Base-by-base conservation (phyloP, 768 basidiomycete species). In the Pleurotus sapidus region DNA sequence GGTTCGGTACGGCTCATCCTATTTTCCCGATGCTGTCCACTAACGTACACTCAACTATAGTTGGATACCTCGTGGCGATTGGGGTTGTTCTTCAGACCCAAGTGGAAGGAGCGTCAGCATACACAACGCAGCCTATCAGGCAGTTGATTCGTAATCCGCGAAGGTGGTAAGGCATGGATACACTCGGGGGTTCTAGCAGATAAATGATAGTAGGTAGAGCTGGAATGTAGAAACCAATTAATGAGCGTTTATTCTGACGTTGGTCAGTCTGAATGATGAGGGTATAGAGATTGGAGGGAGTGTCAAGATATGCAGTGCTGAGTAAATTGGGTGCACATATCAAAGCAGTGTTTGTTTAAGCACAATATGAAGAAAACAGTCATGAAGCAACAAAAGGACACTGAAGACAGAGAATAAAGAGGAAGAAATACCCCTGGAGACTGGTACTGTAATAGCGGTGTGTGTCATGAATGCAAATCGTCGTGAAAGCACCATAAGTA, bases 31-130 rank as follows among this genome's bases (percentile, higher is more conserved):
- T 49, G 59, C 34, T 57, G 18, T 48, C 61, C 57, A 56, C 59
- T 24, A 45, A 30, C 38, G 63, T 20, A 63, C 53, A 38, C 40
- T 57, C 18, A 23, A 60, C 30, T 60, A 50, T 69, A 90, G 90
- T 61, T 95, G 93, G 95, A 89, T 95, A 70, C 95, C 95, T 48
- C 87, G 93, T 64, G 90, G 87, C 56, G 96, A 98, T 71, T 99
- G 96, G 96, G 96, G 96, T 56, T 97, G 96, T 67, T 79, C 91
- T 2, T 74, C 92, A 27, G 97, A 99, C 70, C 97, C 97, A 27
- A 95, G 93, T 61, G 97, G 97, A 27, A 81, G 97, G 49, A 94
- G 92, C 61, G 96, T 98, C 67, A 88, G 84, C 72, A 98, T 98
- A 65, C 97, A 99, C 80, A 92, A 88, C 64, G 87, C 93, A 49